Evolutionary conservation across 345 rosid species (phyloP), one percentile per base, ranked within the genome.

Genomic region (Euphorbia lathyris): DNA sequence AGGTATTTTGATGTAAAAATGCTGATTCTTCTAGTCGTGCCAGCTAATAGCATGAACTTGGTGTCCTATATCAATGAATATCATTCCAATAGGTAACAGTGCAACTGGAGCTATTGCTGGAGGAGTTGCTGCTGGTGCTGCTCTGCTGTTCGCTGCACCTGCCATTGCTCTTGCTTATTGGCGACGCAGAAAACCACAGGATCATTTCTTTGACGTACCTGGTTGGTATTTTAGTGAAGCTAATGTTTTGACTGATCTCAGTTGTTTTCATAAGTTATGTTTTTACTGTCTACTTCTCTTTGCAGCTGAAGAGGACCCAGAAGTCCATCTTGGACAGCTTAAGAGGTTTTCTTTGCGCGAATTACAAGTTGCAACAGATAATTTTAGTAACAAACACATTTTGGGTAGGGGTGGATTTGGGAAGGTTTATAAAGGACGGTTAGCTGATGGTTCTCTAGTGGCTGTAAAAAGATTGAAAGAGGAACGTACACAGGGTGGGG

Each of bases 41-140:
- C 3, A 2, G 3, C 20, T 23, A 22, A 23, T 32, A 12, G 16
- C 16, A 26, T 51, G 19, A 53, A 68, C 29, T 34, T 57, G 65
- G 68, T 43, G 8, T 50, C 32, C 26, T 50, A 20, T 66, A 51
- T 26, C 55, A 42, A 23, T 76, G 58, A 42, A 68, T 67, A 13
- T 75, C 40, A 45, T 80, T 56, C 65, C 53, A 74, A 70, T 70
- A 95, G 97, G 86, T 78, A 74, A 73, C 59, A 83, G 78, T 77
- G 81, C 77, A 42, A 94, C 90, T 72, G 97, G 96, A 76, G 86
- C 91, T 70, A 95, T 92, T 76, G 97, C 97, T 27, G 97, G 97
- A 38, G 99, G 99, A 65, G 99, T 95, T 68, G 97, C 97, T 75
- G 97, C 97, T 51, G 97, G 97, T 65, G 97, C 97, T 77, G 96